Percentiles rank a stretch among this genome's conserved stretches.
phyloP scores from a whole-genome alignment of 805 yeast species.

The Candida orba region DNA sequence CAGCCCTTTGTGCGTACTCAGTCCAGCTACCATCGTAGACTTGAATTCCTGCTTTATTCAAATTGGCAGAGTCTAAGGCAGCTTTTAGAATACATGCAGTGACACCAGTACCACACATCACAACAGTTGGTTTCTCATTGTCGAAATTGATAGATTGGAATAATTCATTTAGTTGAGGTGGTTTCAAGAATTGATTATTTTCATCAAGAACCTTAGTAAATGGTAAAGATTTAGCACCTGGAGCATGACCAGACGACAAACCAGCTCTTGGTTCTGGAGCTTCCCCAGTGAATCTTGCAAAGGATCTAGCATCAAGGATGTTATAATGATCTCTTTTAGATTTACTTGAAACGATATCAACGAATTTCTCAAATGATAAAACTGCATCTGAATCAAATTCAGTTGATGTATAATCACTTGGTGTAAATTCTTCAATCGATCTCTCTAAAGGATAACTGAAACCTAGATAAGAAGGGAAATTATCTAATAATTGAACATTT shows the following conservation, averaged over 20 bases:
- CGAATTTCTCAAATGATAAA: slow-evolving; percentile 58
- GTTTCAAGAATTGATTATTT: slow-evolving; percentile 38
- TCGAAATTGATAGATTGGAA: slow-evolving; percentile 34
- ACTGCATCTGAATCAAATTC: slow-evolving; percentile 42
- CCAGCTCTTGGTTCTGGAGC: slow-evolving; percentile 90
- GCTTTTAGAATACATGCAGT: slow-evolving; percentile 83
- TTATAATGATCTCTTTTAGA: slow-evolving; percentile 39
- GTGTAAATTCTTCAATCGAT: slow-evolving; percentile 12
- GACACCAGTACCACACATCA: slow-evolving; percentile 95
- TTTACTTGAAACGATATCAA: slow-evolving; percentile 46
- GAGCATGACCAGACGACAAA: slow-evolving; percentile 82
- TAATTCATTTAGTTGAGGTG: slow-evolving; percentile 37
- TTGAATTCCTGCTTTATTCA: slow-evolving; percentile 36
- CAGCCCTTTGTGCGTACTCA: slow-evolving; percentile 80
- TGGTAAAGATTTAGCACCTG: slow-evolving; percentile 73
- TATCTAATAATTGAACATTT: slow-evolving; percentile 62
- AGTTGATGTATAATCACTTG: slow-evolving; percentile 28
- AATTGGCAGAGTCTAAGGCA: slow-evolving; percentile 56
- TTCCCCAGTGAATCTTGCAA: slow-evolving; percentile 66
- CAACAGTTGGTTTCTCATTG: slow-evolving; percentile 58
- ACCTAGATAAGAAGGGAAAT: slow-evolving; percentile 46
- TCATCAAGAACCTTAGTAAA: slow-evolving; percentile 53
- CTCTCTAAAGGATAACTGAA: slow-evolving; percentile 40
- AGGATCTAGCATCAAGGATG: slow-evolving; percentile 77
- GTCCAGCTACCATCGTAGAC: slow-evolving; percentile 88